phyloP scores from a whole-genome alignment of 2,329 filamentous ascomycete genomes.

The Fusarium newnesense region DNA sequence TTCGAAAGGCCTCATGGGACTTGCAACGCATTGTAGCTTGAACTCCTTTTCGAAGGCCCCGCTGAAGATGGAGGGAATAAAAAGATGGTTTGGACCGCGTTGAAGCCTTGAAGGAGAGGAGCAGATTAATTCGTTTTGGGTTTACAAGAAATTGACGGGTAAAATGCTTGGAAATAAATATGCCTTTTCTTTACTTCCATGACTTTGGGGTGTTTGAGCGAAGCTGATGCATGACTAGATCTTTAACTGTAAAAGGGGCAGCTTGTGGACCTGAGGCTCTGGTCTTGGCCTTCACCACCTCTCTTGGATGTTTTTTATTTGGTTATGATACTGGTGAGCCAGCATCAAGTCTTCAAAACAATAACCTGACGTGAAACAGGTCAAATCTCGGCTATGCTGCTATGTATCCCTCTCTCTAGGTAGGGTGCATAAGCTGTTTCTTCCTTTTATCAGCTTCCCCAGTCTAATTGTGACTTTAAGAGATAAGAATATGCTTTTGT shows the following conservation, averaged over 20 bases:
- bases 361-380: conserved; percentile 44
- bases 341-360: neutral
- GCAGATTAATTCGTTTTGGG: neutral
- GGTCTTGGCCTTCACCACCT: conserved; percentile 61
- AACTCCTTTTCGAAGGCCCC: neutral
- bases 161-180: conserved; percentile 26
- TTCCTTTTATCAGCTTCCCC: too few species aligned
- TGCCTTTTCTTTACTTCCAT: neutral
- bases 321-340: conserved; percentile 71
- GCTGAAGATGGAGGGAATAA: neutral
- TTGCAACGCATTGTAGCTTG: neutral
- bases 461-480: too few species aligned
- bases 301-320: conserved; percentile 70
- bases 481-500: too few species aligned
- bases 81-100: neutral
- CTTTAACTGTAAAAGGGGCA: conserved; percentile 55
- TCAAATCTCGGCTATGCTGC: conserved; percentile 62
- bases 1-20: neutral
- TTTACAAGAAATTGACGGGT: neutral
- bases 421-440: too few species aligned
- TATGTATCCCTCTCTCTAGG: too few species aligned
- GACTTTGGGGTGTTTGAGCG: neutral
- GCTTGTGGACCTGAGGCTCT: conserved; percentile 54
- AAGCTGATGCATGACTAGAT: conserved; percentile 41
- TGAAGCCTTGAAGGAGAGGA: neutral